phyloP scores from a whole-genome alignment of 805 yeast genomes.

The Saturnispora hagleri region DNA sequence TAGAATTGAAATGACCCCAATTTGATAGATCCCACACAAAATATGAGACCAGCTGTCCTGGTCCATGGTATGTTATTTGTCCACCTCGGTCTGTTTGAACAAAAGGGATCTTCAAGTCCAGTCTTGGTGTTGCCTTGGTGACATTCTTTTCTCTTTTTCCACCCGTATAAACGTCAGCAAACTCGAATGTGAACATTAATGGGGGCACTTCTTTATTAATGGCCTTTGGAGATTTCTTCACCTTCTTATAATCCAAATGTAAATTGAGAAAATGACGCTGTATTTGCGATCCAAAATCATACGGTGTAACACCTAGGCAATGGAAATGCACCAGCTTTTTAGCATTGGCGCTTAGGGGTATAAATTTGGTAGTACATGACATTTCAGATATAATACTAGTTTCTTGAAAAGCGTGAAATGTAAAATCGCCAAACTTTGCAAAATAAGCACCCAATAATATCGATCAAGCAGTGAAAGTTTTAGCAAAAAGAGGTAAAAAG shows the following conservation, averaged over 20 bases:
- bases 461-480: background rate
- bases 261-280: constrained; percentile 51
- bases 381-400: background rate
- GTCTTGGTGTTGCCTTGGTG: constrained; percentile 8
- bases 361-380: constrained; percentile 1
- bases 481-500: too few species aligned
- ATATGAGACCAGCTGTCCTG: constrained; percentile 87
- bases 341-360: background rate
- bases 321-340: constrained; percentile 29
- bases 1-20: constrained; percentile 41
- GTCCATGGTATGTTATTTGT: constrained; percentile 92
- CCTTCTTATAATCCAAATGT: constrained; percentile 32
- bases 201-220: constrained; percentile 44
- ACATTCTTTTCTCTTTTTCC: constrained; percentile 64
- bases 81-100: constrained; percentile 90
- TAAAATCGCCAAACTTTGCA: background rate
- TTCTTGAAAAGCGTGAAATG: background rate
- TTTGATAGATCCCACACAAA: constrained; percentile 63
- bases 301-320: constrained; percentile 31
- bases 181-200: constrained; percentile 70
- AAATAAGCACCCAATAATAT: background rate
- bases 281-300: constrained; percentile 41
- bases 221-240: constrained; percentile 15
- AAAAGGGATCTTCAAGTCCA: constrained; percentile 37
- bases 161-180: constrained; percentile 81